Conservation (phyloP, 352 stramenopile genomes). For the Phytophthora pseudosyringae region DNA sequence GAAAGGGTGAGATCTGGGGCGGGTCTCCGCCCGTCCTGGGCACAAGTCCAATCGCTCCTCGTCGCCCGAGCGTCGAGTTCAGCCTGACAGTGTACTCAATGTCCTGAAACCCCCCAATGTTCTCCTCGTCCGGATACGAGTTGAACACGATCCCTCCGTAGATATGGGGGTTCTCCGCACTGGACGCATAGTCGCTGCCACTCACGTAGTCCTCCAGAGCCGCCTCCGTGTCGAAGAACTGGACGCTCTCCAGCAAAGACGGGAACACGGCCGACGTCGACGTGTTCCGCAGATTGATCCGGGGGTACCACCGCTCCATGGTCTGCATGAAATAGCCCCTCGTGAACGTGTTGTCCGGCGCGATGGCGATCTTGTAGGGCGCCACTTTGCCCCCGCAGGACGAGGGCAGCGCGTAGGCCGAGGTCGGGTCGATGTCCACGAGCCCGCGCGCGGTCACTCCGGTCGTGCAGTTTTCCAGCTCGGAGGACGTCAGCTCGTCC, state of each 20-base stretch:
- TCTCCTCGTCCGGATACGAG: slow-evolving; percentile 33
- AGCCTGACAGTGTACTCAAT: slow-evolving; percentile 63
- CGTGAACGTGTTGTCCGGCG: slow-evolving; percentile 67
- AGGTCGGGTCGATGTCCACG: slow-evolving; percentile 44
- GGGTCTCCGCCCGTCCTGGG: slow-evolving; percentile 16
- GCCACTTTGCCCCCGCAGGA: slow-evolving; percentile 46
- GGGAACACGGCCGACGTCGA: slow-evolving; percentile 42
- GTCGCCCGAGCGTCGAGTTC: slow-evolving; percentile 45
- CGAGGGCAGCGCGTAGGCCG: slow-evolving; percentile 41
- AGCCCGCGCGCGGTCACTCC: slow-evolving; percentile 38
- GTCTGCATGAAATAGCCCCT: slow-evolving; percentile 71
- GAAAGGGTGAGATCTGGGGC: slow-evolving; percentile 17
- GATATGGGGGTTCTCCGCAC: slow-evolving; percentile 55
- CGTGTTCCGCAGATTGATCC: slow-evolving; percentile 35
- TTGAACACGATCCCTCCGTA: slow-evolving; percentile 75
- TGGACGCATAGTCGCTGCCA: slow-evolving; percentile 54
- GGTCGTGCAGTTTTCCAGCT: slow-evolving; percentile 37
- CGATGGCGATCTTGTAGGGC: slow-evolving; percentile 70
- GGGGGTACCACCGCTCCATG: slow-evolving; percentile 65
- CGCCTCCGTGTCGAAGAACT: slow-evolving; percentile 60
- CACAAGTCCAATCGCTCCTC: slow-evolving; percentile 8
- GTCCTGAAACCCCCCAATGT: slow-evolving; percentile 38
- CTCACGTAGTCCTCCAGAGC: slow-evolving; percentile 60
- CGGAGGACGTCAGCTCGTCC: slow-evolving; percentile 43
- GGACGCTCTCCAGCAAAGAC: slow-evolving; percentile 60